Base-by-base conservation (phyloP, 1,139 yeast genomes). In the Diutina scorzettiae region DNA sequence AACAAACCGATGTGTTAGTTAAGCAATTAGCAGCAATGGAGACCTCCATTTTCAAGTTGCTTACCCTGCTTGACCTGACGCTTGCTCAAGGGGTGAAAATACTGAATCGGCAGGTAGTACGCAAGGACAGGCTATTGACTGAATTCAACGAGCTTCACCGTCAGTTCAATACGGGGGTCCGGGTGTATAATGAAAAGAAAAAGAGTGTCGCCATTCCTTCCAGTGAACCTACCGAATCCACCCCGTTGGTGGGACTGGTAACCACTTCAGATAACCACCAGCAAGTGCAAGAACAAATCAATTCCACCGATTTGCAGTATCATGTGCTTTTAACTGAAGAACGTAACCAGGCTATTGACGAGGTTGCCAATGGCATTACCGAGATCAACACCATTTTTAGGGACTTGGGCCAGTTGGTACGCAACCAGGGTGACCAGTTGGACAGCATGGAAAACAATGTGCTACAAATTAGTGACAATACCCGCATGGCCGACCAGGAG, bases 351-450 rank as follows among this genome's bases (percentile, higher is more conserved):
- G 94, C 85, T 47, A 82, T 87, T 24, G 69, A 70, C 30, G 78
- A 74, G 47, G 82, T 87, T 6, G 77, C 82, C 37, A 75, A 77
- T 42, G 94, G 95, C 0, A 84, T 87, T 6, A 71, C 71, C 46
- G 96, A 87, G 51, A 86, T 87, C 41, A 86, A 87, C 55, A 71
- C 87, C 6, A 86, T 87, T 2, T 87, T 86, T 58, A 78, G 79
- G 49, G 95, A 86, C 51, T 61, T 87, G 47, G 87, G 87, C 14
- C 72, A 76, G 34, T 61, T 87, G 50, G 93, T 87, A 1, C 69
- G 71, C 43, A 91, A 84, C 54, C 96, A 87, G 56, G 95, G 95
- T 4, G 79, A 75, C 32, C 89, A 83, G 49, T 70, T 87, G 23
- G 95, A 85, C 54, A 75, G 86, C 0, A 77, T 87, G 16, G 96